phyloP scores from a whole-genome alignment of 306 rosid species.

The Castanospermum australe region DNA sequence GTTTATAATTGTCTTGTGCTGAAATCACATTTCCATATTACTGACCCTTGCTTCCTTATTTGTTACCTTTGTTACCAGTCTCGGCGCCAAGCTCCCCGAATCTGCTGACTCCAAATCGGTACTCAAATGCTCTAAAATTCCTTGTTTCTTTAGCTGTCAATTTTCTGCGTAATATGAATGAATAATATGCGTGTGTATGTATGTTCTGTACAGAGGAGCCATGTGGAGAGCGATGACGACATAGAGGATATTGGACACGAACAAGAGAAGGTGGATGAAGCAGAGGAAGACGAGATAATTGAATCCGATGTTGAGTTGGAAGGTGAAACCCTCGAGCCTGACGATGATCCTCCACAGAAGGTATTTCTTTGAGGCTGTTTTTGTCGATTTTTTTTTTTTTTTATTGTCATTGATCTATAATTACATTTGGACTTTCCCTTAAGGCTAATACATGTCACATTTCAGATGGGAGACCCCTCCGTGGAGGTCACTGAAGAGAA shows the following conservation, averaged over 20 bases:
- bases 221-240: constrained; percentile 79
- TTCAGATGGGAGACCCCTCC: constrained; percentile 82
- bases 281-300: constrained; percentile 72
- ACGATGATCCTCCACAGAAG: constrained; percentile 85
- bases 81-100: constrained; percentile 65
- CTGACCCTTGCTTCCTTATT: too few species aligned
- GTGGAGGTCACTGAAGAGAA: constrained; percentile 76
- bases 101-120: constrained; percentile 64
- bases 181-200: neutral
- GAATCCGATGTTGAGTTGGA: constrained; percentile 89
- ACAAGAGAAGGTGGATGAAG: constrained; percentile 50
- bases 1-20: neutral
- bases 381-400: neutral
- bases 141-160: neutral
- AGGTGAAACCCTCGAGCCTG: constrained; percentile 80
- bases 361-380: constrained; percentile 4
- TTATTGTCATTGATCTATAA: neutral
- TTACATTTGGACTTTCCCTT: neutral
- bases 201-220: constrained; percentile 27
- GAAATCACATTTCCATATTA: neutral
- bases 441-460: neutral
- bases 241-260: constrained; percentile 39
- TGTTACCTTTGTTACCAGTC: too few species aligned
- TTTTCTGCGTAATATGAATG: neutral
- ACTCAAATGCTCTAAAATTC: constrained; percentile 9